Base-by-base conservation (phyloP, 306 rosid genomes). In the Myrica gale region DNA sequence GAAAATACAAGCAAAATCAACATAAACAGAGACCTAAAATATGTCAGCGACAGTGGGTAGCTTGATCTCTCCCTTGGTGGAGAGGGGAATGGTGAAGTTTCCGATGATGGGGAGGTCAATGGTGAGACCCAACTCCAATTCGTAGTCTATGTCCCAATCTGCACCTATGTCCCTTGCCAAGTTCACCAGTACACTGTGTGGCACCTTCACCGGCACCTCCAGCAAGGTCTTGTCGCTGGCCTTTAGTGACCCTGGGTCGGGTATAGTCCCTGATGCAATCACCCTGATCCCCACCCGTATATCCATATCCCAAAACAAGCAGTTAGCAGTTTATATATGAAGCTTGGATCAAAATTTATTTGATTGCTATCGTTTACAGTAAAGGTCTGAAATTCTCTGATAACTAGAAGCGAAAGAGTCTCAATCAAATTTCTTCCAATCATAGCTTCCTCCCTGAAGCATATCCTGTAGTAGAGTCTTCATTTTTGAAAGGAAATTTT, bases 111-210 rank as follows among this genome's bases (percentile, higher is more conserved):
- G 98, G 81, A 92, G 82, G 44, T 95, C 96, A n/a, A 95, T 72
- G 13, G 83, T 55, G 19, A 95, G 90, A n/a, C 92, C 83, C 23
- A 95, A 20, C 6, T 69, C 77, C 82, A 95, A 53, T 46, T 87
- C 88, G 39, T 95, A 95, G 73, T 95, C 99, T 2, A 95, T 88
- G 75, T 95, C 96, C 98, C 98, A 85, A 68, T 95, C 99, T n/a
- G 86, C 83, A 0, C 88, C 93, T 15, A 95, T 66, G 69, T 89
- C 97, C 78, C 32, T 92, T 4, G 85, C 93, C 72, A 95, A 80
- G 58, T 85, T 90, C 81, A 90, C 0, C 84, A 95, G 73, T 57
- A 90, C 19, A 66, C 79, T 85, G 48, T 92, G 93, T 0, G 97
- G 82, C 48, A 92, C 96, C 81, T 85, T 92, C 73, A 92, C 84